Evolutionary conservation across 2,329 filamentous ascomycete genomes (phyloP).

Genomic region (Alternaria triticina): DNA sequence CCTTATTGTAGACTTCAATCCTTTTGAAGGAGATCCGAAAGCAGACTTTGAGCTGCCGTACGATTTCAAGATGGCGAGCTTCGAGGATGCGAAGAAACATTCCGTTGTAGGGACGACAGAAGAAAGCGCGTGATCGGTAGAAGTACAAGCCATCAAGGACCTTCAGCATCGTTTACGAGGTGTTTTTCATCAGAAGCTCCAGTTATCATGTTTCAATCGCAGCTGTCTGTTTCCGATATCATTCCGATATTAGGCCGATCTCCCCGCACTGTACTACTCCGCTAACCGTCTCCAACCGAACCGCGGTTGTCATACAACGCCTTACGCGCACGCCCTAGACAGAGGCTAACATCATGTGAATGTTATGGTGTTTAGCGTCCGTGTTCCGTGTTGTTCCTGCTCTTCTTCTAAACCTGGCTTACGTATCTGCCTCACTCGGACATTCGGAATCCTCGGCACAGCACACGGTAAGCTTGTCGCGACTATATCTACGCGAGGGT

Average conservation of each 20-base stretch:
- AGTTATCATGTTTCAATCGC: background rate
- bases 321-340: constrained; percentile 16
- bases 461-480: constrained; percentile 1
- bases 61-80: constrained; percentile 55
- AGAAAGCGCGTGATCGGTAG: constrained; percentile 21
- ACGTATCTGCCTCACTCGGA: background rate
- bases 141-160: background rate
- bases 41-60: constrained; percentile 62
- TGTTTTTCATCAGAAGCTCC: background rate
- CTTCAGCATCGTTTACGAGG: background rate
- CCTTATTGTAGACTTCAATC: constrained; percentile 63
- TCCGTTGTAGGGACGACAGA: constrained; percentile 35
- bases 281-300: constrained; percentile 26
- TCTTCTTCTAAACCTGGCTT: background rate
- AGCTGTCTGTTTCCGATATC: background rate
- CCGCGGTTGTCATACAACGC: constrained; percentile 20
- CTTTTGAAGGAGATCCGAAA: constrained; percentile 58
- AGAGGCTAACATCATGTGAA: constrained; percentile 8
- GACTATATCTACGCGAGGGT: background rate
- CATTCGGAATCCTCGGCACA: background rate
- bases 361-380: background rate
- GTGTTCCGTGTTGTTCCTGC: background rate
- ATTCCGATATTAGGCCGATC: constrained; percentile 14
- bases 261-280: constrained; percentile 10
- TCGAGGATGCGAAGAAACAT: constrained; percentile 41